Conservation (phyloP, 805 yeast genomes). For the Ogataea pilisensis region DNA sequence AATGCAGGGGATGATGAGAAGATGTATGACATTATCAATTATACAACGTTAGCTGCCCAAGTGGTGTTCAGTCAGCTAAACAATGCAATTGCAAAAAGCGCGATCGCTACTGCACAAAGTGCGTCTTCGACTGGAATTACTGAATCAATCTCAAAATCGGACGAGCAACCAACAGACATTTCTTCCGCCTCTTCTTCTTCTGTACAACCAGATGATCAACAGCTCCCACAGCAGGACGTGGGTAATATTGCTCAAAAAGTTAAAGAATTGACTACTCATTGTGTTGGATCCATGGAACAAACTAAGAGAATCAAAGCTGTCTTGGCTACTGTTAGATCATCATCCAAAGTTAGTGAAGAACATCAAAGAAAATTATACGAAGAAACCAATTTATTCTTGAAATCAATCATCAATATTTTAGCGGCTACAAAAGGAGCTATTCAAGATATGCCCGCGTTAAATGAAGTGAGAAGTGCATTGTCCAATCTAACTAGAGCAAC, state of each 20-base stretch:
- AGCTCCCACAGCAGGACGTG: slow-evolving; percentile 13
- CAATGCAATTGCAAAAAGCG: slow-evolving; percentile 60
- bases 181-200: slow-evolving; percentile 8
- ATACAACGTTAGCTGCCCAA: slow-evolving; percentile 50
- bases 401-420: slow-evolving; percentile 76
- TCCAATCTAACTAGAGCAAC: slow-evolving; percentile 83
- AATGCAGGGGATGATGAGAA: slow-evolving; percentile 26
- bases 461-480: slow-evolving; percentile 75
- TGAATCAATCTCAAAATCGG: background rate
- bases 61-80: slow-evolving; percentile 75
- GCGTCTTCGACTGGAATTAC: slow-evolving; percentile 4
- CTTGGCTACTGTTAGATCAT: slow-evolving; percentile 44
- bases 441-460: slow-evolving; percentile 73
- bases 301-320: slow-evolving; percentile 61
- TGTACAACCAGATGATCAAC: slow-evolving; percentile 26
- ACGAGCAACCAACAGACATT: slow-evolving; percentile 32
- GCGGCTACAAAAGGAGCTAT: slow-evolving; percentile 81
- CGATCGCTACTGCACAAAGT: slow-evolving; percentile 47
- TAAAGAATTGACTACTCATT: slow-evolving; percentile 71
- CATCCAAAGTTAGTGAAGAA: slow-evolving; percentile 28
- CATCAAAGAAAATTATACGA: slow-evolving; percentile 77
- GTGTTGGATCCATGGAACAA: slow-evolving; percentile 78
- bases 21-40: slow-evolving; percentile 25
- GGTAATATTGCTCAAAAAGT: slow-evolving; percentile 53
- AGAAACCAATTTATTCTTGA: slow-evolving; percentile 74